Base-by-base conservation (phyloP, 345 rosid genomes). In the Gossypium longicalyx region DNA sequence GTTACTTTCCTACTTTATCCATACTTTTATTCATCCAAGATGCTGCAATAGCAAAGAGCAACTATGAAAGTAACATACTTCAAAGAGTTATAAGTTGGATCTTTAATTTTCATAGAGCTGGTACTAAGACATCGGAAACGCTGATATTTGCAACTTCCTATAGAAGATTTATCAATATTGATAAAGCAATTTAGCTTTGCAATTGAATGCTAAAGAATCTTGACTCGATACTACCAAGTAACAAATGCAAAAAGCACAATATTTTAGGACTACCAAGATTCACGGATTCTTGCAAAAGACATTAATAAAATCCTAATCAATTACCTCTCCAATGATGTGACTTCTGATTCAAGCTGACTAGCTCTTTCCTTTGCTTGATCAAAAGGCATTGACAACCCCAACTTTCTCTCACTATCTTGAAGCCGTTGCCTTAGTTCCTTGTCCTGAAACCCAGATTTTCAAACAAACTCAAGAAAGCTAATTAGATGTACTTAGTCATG, bases 361-460 rank as follows among this genome's bases (percentile, higher is more conserved):
- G 84, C 82, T 74, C 99, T 85, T 70, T 89, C 93, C 77, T 81
- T 87, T 63, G 94, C 97, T 44, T 80, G 87, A 47, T 85, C 89
- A 69, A 89, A 75, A 74, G 98, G 98, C 97, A 95, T 95, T 11
- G 99, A 91, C 45, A 76, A 82, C 67, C 99, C 98, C 85, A 95
- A 83, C 82, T 93, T 95, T 77, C 11, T 72, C 76, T 95, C 98
- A n/a, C 98, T 91, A 53, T 91, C 96, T 76, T 89, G 89, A 78
- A 95, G 96, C 63, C 91, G 83, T 75, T 83, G 85, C 82, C 98
- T 90, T 77, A 90, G 80, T 79, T 84, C 84, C 84, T 89, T 93
- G 77, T 95, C 99, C 99, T 93, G 85, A 16, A 73, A 80, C 61
- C 59, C 78, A 71, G 38, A 11, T 27, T 77, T 53, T 49, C 38